These are phyloP conservation scores for Stagonosporopsis tanaceti DNA, from an alignment of 2,329 filamentous ascomycete genomes.

Conservation along the genomic window DNA sequence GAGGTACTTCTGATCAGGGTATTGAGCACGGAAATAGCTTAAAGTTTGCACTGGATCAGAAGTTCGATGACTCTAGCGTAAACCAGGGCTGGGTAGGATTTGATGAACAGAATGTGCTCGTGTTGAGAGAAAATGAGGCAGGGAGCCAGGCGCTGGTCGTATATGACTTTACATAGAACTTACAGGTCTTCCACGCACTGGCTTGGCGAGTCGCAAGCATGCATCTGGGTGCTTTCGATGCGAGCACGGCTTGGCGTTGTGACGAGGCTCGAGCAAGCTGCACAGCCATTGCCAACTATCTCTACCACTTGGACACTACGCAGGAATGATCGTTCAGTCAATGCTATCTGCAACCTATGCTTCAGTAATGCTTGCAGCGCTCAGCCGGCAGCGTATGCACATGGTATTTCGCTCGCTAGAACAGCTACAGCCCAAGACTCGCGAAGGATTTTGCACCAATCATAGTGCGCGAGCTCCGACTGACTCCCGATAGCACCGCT, in stretches of 20 bases:
- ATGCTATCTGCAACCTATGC: not conserved
- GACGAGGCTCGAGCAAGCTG: not conserved
- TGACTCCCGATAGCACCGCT: constrained; percentile 11
- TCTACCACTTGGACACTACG: not conserved
- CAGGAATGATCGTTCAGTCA: not conserved
- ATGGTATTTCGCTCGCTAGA: not conserved
- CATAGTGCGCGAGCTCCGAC: constrained; percentile 5
- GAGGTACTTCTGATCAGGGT: constrained; percentile 30
- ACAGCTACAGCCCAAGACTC: not conserved
- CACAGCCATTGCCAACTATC: constrained; percentile 5
- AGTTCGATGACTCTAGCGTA: constrained; percentile 52
- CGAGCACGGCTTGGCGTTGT: not conserved
- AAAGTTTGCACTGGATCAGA: constrained; percentile 46
- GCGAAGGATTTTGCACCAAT: constrained; percentile 21
- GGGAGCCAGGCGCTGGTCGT: constrained; percentile 79
- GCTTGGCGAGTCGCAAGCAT: not conserved
- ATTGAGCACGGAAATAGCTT: constrained; percentile 44
- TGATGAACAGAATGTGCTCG: constrained; percentile 90
- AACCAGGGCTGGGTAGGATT: constrained; percentile 78
- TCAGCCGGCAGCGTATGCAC: no score
- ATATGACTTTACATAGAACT: constrained; percentile 79
- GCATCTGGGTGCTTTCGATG: not conserved
- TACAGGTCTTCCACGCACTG: not conserved
- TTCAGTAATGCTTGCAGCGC: no score
- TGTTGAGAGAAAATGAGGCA: constrained; percentile 74